Evolutionary conservation across 768 basidiomycete species (phyloP), one percentile per base, ranked within the genome.

Genomic region (Trametes cinnabarina): DNA sequence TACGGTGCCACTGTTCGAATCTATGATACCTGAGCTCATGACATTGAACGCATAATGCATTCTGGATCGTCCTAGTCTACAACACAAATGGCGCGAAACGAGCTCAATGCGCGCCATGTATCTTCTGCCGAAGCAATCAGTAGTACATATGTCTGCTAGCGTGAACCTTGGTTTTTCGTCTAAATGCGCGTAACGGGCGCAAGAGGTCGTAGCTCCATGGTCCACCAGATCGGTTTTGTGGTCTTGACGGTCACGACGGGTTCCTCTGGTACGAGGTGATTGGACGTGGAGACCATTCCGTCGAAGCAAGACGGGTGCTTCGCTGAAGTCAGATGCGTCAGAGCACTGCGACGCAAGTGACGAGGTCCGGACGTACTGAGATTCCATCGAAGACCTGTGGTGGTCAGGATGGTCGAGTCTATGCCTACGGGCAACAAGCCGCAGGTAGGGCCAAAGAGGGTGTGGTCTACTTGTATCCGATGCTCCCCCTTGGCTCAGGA

Each of bases 341-440:
- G 32, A 26, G 22, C 20, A 30, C 25, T 6, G 10, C 17, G 5
- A 23, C 25, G 26, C 15, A 32, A 19, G 28, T 34, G 39, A 23
- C 22, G 58, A 15, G 43, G 20, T 26, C 4, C 14, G 30, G 1
- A 75, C 83, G 61, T 65, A 90, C 95, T 81, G 43, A 97, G 71
- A 71, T 99, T 88, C 97, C 97, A 99, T 63, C 84, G 78, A 32
- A 98, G 77, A 0, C 97, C 97, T 1, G 74, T 80, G 0, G 94
- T 98, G 3, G 88, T 83, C n/a, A 98, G 75, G 15, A 83, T 71
- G 0, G 94, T 88, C 4, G 78, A 80, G 26, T 86, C 86, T 14
- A 94, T 74, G 0, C 95, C 97, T 3, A 98, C 82, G 1, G 97
- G 97, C 10, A 99, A 81, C n/a, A 98, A 80, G 0, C 95, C 97